These are phyloP conservation scores for Boeremia exigua DNA, from an alignment of 2,329 filamentous ascomycete species.

Conservation along the genomic window DNA sequence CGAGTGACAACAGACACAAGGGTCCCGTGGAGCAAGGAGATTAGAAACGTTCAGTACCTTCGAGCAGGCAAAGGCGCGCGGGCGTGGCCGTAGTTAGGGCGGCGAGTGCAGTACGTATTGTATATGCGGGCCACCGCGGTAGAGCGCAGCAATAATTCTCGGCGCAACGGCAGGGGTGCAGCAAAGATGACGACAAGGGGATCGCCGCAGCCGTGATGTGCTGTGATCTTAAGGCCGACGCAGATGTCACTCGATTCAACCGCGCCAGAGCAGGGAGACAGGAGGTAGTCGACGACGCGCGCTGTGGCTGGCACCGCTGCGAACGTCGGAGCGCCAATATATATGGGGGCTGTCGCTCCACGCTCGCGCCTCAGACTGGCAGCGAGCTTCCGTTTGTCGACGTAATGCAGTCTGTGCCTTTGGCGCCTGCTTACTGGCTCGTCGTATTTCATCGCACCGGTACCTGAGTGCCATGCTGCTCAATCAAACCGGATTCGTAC, in stretches of 20 bases:
- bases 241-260: slow-evolving; percentile 1
- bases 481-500: slow-evolving; percentile 28
- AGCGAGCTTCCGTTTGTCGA: slow-evolving; percentile 22
- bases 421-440: slow-evolving; percentile 19
- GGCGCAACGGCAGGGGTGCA: slow-evolving; percentile 16
- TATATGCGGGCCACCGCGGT: slow-evolving; percentile 10
- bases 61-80: slow-evolving; percentile 4
- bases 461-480: slow-evolving; percentile 22
- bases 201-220: slow-evolving; percentile 15
- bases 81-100: slow-evolving; percentile 2
- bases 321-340: slow-evolving; percentile 13
- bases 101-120: slow-evolving; percentile 8
- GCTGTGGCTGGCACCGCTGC: slow-evolving; percentile 17
- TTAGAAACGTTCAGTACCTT: slow-evolving; percentile 7
- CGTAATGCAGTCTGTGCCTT: slow-evolving; percentile 17
- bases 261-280: background rate
- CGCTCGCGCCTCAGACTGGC: slow-evolving; percentile 13
- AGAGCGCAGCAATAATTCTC: slow-evolving; percentile 13
- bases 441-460: slow-evolving; percentile 22
- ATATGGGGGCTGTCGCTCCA: slow-evolving; percentile 11
- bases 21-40: slow-evolving; percentile 12
- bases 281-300: slow-evolving; percentile 5
- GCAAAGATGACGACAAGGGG: slow-evolving; percentile 17
- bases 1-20: slow-evolving; percentile 32
- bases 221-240: slow-evolving; percentile 5